phyloP scores from a whole-genome alignment of 129 eudicot species.

The Silybum marianum region DNA sequence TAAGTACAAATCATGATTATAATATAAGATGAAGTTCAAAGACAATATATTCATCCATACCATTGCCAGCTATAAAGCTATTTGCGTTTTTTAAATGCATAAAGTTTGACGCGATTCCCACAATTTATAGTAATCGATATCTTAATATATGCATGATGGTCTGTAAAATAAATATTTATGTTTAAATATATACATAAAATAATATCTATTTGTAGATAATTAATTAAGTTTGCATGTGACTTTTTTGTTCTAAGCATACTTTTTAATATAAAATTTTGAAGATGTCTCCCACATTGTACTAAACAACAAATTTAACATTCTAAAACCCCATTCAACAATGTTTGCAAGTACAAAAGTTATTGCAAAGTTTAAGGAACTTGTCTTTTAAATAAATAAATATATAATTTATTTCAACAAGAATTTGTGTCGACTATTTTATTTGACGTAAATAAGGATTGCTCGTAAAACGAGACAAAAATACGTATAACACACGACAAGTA shows the following conservation, averaged over 20 bases:
- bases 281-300: conserved; percentile 49
- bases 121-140: conserved; percentile 28
- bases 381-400: conserved; percentile 24
- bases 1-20: not conserved
- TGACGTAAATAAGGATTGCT: not conserved
- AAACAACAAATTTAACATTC: conserved; percentile 59
- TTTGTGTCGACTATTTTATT: not conserved
- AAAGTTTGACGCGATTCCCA: conserved; percentile 26
- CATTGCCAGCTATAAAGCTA: conserved; percentile 13
- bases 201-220: conserved; percentile 11
- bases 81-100: not conserved
- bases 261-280: conserved; percentile 41
- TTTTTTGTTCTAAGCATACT: conserved; percentile 44
- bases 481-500: not conserved
- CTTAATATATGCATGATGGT: conserved; percentile 26
- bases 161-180: not conserved
- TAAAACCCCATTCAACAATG: conserved; percentile 38
- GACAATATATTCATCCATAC: not conserved
- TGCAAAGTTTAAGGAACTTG: conserved; percentile 43
- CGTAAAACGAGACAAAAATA: not conserved
- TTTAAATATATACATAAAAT: not conserved
- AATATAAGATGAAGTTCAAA: not conserved
- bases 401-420: conserved; percentile 13
- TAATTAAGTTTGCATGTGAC: conserved; percentile 36
- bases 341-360: conserved; percentile 44